Percentiles rank a stretch among this genome's conserved stretches.
Evolutionary conservation across 805 yeast species (phyloP).

Genomic region (Lipomyces yamanashiensis): DNA sequence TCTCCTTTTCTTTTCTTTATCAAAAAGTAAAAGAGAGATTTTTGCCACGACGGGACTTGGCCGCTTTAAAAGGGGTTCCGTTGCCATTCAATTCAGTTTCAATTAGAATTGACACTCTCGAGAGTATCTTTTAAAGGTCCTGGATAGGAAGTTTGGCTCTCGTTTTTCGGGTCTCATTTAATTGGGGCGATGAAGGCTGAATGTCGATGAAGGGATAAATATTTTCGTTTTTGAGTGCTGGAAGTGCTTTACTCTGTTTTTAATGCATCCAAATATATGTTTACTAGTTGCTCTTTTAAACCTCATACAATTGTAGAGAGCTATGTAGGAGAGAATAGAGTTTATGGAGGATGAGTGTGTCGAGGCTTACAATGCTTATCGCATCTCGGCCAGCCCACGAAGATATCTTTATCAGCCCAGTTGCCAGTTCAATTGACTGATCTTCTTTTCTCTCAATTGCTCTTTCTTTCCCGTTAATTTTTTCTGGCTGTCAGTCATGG

Average conservation of each 20-base stretch:
- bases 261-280: no score
- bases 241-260: no score
- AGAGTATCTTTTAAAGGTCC: conserved; percentile 26
- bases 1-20: conserved; percentile 25
- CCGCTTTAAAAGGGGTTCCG: conserved; percentile 25
- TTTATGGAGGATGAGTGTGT: background rate
- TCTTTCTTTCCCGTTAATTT: no score
- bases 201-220: conserved; percentile 38
- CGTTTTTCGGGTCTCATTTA: conserved; percentile 35
- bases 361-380: conserved; percentile 15
- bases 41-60: conserved; percentile 37
- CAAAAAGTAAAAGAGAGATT: conserved; percentile 36
- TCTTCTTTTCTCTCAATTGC: background rate
- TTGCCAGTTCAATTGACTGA: background rate
- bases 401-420: background rate
- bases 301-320: no score
- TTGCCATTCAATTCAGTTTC: conserved; percentile 29
- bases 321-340: background rate
- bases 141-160: conserved; percentile 37
- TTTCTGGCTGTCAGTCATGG: background rate
- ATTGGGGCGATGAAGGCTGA: conserved; percentile 37
- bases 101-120: conserved; percentile 20
- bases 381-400: conserved; percentile 11
- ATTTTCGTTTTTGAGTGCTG: background rate
- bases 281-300: no score